Percentiles rank a stretch among this genome's conserved stretches.
Conservation (phyloP, 2,329 filamentous ascomycete species). For the Catunica adiposa region DNA sequence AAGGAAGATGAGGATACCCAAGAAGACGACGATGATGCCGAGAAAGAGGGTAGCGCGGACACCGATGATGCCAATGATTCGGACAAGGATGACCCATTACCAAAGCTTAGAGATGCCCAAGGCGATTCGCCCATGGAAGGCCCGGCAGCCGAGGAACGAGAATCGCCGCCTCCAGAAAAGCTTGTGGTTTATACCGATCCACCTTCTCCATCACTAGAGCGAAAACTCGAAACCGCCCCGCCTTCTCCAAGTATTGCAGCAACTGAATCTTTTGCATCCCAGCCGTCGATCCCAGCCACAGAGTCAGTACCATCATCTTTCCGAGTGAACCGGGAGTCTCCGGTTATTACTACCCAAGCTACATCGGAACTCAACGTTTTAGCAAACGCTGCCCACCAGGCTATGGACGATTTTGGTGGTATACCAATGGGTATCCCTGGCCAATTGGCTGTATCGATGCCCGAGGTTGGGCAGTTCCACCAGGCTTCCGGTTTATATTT, state of each 20-base stretch:
- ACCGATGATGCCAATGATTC: background rate
- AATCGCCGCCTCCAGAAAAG: background rate
- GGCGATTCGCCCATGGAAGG: too few relatives aligned
- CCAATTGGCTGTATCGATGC: background rate
- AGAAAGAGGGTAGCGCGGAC: background rate
- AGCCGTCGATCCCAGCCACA: background rate
- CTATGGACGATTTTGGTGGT: background rate
- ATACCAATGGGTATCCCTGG: background rate
- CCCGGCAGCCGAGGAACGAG: background rate
- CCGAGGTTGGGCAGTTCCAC: background rate
- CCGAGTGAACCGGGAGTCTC: too few relatives aligned
- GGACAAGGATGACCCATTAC: background rate
- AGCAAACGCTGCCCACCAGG: background rate
- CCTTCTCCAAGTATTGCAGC: background rate
- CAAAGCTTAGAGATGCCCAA: too few relatives aligned
- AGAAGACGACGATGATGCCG: background rate
- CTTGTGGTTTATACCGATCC: background rate
- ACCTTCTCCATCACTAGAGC: background rate
- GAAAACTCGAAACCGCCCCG: background rate
- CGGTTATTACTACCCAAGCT: background rate
- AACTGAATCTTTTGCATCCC: too few relatives aligned
- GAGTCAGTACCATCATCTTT: background rate
- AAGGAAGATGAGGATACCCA: constrained; percentile 17
- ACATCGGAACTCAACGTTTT: background rate
- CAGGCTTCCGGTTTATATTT: background rate